Conservation (phyloP, 805 yeast species). For the Saturnispora besseyi region DNA sequence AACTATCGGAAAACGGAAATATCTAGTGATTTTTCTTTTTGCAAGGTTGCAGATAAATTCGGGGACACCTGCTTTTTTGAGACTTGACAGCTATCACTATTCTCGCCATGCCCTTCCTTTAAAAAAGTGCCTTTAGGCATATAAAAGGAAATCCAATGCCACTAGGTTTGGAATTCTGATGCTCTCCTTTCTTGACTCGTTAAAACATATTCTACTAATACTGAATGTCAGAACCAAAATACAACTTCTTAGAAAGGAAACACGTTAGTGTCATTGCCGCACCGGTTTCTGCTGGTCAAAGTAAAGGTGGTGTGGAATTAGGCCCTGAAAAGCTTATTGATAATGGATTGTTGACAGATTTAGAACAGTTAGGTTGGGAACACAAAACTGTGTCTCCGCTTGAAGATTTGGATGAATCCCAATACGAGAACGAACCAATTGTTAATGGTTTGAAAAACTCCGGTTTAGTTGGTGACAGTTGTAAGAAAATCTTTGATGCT, state of each 20-base stretch:
- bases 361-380: constrained; percentile 67
- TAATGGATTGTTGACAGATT: constrained; percentile 57
- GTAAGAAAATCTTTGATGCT: constrained; percentile 51
- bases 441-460: constrained; percentile 60
- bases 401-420: constrained; percentile 33
- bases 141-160: constrained; percentile 3
- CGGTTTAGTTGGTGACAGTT: constrained; percentile 64
- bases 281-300: constrained; percentile 95
- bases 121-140: background rate
- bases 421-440: constrained; percentile 40
- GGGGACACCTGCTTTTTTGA: constrained; percentile 4
- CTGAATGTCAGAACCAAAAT: constrained; percentile 21
- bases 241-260: constrained; percentile 45
- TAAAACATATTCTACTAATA: background rate
- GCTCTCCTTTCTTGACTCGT: background rate
- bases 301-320: constrained; percentile 83
- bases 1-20: background rate
- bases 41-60: background rate
- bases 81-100: background rate
- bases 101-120: constrained; percentile 4
- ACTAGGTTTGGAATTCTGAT: background rate
- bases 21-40: background rate
- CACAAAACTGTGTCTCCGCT: constrained; percentile 47
- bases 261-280: constrained; percentile 70
- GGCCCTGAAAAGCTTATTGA: constrained; percentile 81